Conservation (phyloP, 768 basidiomycete genomes). For the Lactarius trivialis region DNA sequence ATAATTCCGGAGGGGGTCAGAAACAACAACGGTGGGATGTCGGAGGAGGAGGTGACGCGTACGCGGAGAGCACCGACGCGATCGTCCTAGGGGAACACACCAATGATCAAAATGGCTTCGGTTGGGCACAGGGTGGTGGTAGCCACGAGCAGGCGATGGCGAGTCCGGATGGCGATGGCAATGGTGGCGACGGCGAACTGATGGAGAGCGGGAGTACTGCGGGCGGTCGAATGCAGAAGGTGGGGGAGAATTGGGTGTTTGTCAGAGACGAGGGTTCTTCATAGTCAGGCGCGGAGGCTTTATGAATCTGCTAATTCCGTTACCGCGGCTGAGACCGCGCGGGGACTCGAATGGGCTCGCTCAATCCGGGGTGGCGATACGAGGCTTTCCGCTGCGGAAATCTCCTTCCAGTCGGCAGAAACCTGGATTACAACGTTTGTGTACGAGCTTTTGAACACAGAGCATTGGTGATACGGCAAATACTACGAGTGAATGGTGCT, state of each 20-base stretch:
- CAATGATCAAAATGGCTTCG: constrained; percentile 17
- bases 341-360: background rate
- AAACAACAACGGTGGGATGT: constrained; percentile 31
- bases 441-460: background rate
- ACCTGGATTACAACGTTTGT: background rate
- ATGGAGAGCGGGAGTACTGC: constrained; percentile 10
- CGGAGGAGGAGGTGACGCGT: constrained; percentile 32
- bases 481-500: background rate
- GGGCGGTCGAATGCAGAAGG: constrained; percentile 50
- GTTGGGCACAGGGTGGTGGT: constrained; percentile 18
- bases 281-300: constrained; percentile 22
- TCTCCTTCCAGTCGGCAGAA: background rate
- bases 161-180: constrained; percentile 6
- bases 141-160: constrained; percentile 5
- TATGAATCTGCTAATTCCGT: background rate
- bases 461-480: background rate
- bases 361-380: background rate
- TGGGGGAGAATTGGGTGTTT: constrained; percentile 71
- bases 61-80: constrained; percentile 44
- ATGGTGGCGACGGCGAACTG: background rate
- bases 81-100: constrained; percentile 50
- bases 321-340: background rate
- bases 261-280: constrained; percentile 34
- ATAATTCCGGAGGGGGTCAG: constrained; percentile 40
- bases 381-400: background rate